Base-by-base conservation (phyloP, 495 filamentous ascomycete genomes). In the Penicillium fimorum region DNA sequence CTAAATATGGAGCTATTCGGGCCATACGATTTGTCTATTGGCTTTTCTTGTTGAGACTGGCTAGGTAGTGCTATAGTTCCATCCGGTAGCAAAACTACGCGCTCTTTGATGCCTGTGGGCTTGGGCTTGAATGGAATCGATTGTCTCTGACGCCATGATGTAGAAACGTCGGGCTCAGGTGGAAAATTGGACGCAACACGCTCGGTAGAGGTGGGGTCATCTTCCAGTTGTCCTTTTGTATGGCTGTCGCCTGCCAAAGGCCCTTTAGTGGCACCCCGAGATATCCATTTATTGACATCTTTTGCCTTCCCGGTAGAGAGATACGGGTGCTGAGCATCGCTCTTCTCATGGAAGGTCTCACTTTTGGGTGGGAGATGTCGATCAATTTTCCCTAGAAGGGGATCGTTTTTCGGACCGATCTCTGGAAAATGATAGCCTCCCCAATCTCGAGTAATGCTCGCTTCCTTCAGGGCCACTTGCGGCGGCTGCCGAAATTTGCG, bases 391-490 rank as follows among this genome's bases (percentile, higher is more conserved):
- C 2, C n/a, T 12, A 13, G 8, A 18, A 11, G 4, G n/a, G 62
- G 56, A 7, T 51, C 46, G 8, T 54, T 61, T 12, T 9, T 20
- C 4, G 0, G 17, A 22, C 66, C 68, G 12, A 68, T 33, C 43
- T 58, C 61, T 30, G 51, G 58, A 32, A 68, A 70, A 5, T 40
- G 59, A 24, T 67, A 67, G 47, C 59, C 57, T 20, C 27, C 57
- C 70, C 70, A 73, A 5, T 67, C 32, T 29, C 56, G 18, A 55
- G 55, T 18, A 61, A 63, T 32, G 41, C 38, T 29, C 12, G 25
- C 7, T 7, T 52, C 13, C 1, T 35, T 53, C 17, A 9, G 13
- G 0, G n/a, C 0, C 17, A 53, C 18, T 18, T 45, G n/a, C 6
- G 29, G 50, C n/a, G 50, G 50, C 4, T 44, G n/a, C 5, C 50